These are phyloP conservation scores for Oryza glumipatula DNA, from an alignment of 176 grass and related monocot species.

Conservation along the genomic window DNA sequence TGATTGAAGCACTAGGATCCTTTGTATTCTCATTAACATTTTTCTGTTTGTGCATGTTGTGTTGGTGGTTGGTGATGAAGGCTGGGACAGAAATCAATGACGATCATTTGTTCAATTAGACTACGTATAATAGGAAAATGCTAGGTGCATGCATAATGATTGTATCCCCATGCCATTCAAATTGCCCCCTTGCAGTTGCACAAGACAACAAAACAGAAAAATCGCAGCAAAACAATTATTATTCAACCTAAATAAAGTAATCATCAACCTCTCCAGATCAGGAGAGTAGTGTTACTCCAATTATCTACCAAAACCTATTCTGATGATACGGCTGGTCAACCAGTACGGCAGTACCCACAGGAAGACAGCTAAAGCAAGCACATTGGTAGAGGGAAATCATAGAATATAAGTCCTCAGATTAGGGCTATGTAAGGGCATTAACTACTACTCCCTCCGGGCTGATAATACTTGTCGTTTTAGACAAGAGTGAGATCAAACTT, in stretches of 20 bases:
- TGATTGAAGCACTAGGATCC: not conserved
- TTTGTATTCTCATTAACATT: not conserved
- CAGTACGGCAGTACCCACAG: not conserved
- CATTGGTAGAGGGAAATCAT: not conserved
- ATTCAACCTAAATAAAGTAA: not conserved
- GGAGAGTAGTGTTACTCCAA: too few relatives aligned
- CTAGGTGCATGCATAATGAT: not conserved
- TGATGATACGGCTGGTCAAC: not conserved
- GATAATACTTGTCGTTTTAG: too few relatives aligned
- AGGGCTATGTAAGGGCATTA: constrained; percentile 3
- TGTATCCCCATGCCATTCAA: not conserved
- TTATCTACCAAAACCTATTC: too few relatives aligned
- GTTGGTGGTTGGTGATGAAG: not conserved
- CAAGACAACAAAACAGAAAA: not conserved
- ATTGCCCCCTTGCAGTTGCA: not conserved
- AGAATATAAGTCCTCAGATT: constrained; percentile 27
- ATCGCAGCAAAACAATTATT: not conserved
- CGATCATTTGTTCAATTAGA: not conserved
- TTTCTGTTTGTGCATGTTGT: not conserved
- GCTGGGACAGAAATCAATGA: not conserved
- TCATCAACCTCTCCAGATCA: not conserved
- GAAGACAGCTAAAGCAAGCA: not conserved
- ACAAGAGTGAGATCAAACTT: too few relatives aligned
- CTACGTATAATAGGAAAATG: not conserved
- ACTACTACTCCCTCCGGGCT: not conserved